Conservation (phyloP, 2,329 filamentous ascomycete species). For the Stylonectria norvegica region DNA sequence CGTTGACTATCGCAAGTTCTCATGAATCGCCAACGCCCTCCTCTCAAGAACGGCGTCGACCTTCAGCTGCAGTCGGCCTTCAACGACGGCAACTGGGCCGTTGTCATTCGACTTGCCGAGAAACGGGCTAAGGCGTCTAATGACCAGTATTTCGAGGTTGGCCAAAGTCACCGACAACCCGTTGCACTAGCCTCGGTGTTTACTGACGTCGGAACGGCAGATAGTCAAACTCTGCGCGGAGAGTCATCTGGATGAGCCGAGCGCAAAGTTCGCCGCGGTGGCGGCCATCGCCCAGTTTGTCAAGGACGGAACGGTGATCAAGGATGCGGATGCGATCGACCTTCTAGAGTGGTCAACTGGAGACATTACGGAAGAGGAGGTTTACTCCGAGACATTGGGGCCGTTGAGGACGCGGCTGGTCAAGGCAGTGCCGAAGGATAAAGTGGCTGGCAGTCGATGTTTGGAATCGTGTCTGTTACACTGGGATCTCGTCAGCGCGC, state of each 20-base stretch:
- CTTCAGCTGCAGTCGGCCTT: conserved; percentile 55
- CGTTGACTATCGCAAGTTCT: conserved; percentile 7
- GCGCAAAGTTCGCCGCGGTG: conserved; percentile 43
- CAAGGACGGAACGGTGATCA: conserved; percentile 43
- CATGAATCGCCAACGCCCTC: conserved; percentile 36
- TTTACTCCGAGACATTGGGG: conserved; percentile 48
- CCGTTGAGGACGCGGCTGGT: conserved; percentile 48
- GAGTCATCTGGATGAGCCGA: conserved; percentile 49
- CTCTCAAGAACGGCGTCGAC: conserved; percentile 49
- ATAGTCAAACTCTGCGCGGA: conserved; percentile 49
- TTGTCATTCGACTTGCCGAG: conserved; percentile 50
- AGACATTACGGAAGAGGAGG: conserved; percentile 35
- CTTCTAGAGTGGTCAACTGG: conserved; percentile 54
- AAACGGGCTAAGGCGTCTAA: conserved; percentile 48
- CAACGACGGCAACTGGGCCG: conserved; percentile 51
- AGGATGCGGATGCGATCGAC: conserved; percentile 50
- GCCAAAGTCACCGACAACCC: conserved; percentile 8
- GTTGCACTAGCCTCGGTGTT: background rate
- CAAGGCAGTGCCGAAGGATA: conserved; percentile 51
- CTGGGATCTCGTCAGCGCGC: conserved; percentile 55
- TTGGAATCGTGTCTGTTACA: conserved; percentile 52
- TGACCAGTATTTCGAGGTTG: conserved; percentile 55
- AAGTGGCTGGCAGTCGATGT: conserved; percentile 39
- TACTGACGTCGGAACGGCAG: conserved; percentile 27
- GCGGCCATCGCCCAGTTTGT: conserved; percentile 45